Conservation (phyloP, 2,329 filamentous ascomycete species). For the Acephala macrosclerotiorum region DNA sequence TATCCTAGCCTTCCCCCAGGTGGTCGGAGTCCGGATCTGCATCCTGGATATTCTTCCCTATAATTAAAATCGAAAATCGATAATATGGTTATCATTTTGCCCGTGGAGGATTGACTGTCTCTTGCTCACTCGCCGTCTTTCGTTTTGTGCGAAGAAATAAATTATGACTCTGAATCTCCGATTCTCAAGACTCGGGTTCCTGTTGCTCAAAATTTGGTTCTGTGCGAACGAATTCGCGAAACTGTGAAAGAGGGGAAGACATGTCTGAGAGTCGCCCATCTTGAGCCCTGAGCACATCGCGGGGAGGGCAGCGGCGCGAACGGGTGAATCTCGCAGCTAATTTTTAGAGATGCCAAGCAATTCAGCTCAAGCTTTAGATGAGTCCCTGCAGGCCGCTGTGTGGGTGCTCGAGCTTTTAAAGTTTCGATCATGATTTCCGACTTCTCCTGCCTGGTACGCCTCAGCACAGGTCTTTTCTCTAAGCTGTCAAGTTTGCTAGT, state of each 20-base stretch:
- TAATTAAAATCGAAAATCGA: slow-evolving; percentile 2
- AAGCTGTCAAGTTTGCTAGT: not conserved
- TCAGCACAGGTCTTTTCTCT: not conserved
- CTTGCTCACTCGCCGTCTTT: too few species aligned
- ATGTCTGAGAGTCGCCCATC: slow-evolving; percentile 1
- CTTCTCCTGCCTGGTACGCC: not conserved
- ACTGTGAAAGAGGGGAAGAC: slow-evolving; percentile 5
- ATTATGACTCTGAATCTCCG: not conserved
- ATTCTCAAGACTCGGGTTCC: not conserved
- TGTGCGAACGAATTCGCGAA: not conserved
- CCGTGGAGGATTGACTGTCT: too few species aligned
- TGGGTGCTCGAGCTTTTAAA: not conserved
- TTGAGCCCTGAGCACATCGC: not conserved
- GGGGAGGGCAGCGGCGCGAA: not conserved
- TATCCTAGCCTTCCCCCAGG: slow-evolving; percentile 3
- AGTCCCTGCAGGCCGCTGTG: slow-evolving; percentile 2
- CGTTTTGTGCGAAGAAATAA: too few species aligned
- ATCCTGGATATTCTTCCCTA: not conserved
- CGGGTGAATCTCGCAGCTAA: not conserved
- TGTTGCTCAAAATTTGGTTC: not conserved
- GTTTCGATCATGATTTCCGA: not conserved
- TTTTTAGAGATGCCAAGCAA: not conserved
- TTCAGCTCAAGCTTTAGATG: slow-evolving; percentile 8
- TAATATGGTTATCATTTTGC: not conserved
- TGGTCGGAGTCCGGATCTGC: slow-evolving; percentile 1